These are phyloP conservation scores for Nyssa sinensis DNA, from an alignment of 148 eudicot genomes.

Conservation along the genomic window DNA sequence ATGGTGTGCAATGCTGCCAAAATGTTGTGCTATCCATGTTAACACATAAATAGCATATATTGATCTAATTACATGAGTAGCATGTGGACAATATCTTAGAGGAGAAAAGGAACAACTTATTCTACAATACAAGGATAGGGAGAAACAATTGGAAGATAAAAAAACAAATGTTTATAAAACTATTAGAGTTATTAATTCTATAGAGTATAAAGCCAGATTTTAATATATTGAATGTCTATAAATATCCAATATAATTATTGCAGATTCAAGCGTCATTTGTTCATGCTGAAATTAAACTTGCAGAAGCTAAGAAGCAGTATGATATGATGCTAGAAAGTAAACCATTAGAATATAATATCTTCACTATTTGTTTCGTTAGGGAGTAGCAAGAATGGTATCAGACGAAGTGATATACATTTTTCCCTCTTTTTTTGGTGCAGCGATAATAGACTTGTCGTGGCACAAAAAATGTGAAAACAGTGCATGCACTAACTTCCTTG, in stretches of 20 bases:
- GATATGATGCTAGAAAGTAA: slow-evolving; percentile 84
- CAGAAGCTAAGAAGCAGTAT: slow-evolving; percentile 77
- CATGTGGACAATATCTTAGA: slow-evolving; percentile 39
- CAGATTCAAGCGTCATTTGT: slow-evolving; percentile 58
- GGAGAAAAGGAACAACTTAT: slow-evolving; percentile 72
- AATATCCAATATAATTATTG: slow-evolving; percentile 17
- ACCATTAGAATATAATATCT: slow-evolving; percentile 74
- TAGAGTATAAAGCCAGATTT: neutral
- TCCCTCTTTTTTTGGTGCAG: no score
- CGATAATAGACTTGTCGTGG: no score
- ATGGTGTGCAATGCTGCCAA: no score
- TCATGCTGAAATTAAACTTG: slow-evolving; percentile 65
- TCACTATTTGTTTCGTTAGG: no score
- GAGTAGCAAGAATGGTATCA: no score
- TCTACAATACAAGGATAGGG: slow-evolving; percentile 46
- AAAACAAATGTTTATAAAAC: slow-evolving; percentile 57
- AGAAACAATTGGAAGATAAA: slow-evolving; percentile 58
- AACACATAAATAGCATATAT: no score
- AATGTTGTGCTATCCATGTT: no score
- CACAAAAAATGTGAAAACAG: no score
- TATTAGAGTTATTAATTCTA: slow-evolving; percentile 8
- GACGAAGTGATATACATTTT: no score
- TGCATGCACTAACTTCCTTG: no score
- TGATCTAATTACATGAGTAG: no score
- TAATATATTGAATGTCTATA: slow-evolving; percentile 3